phyloP scores from a whole-genome alignment of 768 basidiomycete species.

The Tricholoma furcatifolium region DNA sequence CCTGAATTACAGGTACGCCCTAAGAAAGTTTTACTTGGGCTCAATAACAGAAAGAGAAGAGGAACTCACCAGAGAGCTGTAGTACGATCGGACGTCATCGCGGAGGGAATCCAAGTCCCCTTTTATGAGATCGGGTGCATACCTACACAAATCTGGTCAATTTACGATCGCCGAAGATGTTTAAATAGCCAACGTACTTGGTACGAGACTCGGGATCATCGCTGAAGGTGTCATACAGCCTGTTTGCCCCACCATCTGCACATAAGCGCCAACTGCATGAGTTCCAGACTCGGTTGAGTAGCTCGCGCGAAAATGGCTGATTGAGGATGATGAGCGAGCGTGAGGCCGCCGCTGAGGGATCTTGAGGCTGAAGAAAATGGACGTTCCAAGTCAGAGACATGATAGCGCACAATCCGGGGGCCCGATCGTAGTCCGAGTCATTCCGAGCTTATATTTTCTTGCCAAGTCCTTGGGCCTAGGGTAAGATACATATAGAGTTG shows the following conservation, averaged over 20 bases:
- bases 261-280: slow-evolving; percentile 57
- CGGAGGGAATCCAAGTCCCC: slow-evolving; percentile 93
- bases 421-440: background rate
- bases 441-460: too few relatives aligned
- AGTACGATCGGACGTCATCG: slow-evolving; percentile 69
- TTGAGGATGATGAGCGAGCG: slow-evolving; percentile 86
- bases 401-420: background rate
- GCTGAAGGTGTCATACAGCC: slow-evolving; percentile 59
- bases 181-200: slow-evolving; percentile 7
- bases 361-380: slow-evolving; percentile 33
- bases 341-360: slow-evolving; percentile 1
- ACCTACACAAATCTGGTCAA: slow-evolving; percentile 39
- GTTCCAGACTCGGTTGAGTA: slow-evolving; percentile 65
- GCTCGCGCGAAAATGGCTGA: slow-evolving; percentile 69
- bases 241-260: slow-evolving; percentile 89
- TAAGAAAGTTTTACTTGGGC: slow-evolving; percentile 22
- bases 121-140: slow-evolving; percentile 82
- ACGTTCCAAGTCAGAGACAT: slow-evolving; percentile 34
- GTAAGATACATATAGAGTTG: too few relatives aligned
- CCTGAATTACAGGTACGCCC: slow-evolving; percentile 69
- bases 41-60: background rate
- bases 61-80: slow-evolving; percentile 51
- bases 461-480: too few relatives aligned
- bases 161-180: background rate
- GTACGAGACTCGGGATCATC: slow-evolving; percentile 14